These are phyloP conservation scores for Pseudomonodictys pantanalensis DNA, from an alignment of 495 filamentous ascomycete genomes.

Conservation along the genomic window DNA sequence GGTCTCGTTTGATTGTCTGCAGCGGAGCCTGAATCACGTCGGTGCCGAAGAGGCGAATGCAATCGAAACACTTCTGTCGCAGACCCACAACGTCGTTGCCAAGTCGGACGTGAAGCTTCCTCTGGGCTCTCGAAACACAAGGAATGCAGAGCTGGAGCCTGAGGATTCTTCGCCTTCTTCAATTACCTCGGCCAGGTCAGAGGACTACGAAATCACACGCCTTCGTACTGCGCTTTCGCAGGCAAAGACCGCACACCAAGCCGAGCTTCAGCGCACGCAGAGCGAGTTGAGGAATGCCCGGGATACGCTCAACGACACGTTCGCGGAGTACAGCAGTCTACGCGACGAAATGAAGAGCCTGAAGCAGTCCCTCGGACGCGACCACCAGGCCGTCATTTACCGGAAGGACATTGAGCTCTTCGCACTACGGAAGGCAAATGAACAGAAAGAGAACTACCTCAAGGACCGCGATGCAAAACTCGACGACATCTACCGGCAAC, in stretches of 20 bases:
- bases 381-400: conserved; percentile 24
- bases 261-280: conserved; percentile 6
- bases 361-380: conserved; percentile 18
- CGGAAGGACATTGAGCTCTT: conserved; percentile 29
- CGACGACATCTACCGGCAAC: conserved; percentile 7
- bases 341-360: conserved; percentile 22
- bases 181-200: background rate
- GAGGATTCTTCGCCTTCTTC: background rate
- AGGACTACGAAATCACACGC: conserved; percentile 7
- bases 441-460: conserved; percentile 21
- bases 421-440: conserved; percentile 21
- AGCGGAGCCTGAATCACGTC: background rate
- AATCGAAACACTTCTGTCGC: conserved; percentile 5
- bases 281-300: conserved; percentile 4
- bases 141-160: background rate
- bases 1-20: conserved; percentile 19
- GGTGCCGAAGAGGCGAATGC: background rate
- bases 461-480: conserved; percentile 15
- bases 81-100: conserved; percentile 6
- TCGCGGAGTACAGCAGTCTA: conserved; percentile 10
- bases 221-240: background rate
- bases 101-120: conserved; percentile 5
- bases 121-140: background rate
- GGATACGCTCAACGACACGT: conserved; percentile 18
- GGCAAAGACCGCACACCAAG: conserved; percentile 9